Percentiles rank a stretch among this genome's conserved stretches.
Conservation (phyloP, 192 early-diverging fungal genomes). For the Mortierella alpina region DNA sequence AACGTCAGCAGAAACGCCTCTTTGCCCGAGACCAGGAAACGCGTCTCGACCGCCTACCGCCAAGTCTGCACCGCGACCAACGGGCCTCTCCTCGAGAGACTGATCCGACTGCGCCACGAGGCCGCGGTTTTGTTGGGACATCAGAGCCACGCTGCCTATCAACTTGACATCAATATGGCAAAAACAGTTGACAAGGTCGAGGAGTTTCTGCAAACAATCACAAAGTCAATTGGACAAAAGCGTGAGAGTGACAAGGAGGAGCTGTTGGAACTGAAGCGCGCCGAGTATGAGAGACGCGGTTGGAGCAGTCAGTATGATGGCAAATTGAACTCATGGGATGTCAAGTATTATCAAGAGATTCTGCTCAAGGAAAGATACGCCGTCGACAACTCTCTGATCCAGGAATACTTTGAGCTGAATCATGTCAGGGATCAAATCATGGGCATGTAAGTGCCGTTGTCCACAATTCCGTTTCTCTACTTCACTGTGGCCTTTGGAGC, state of each 20-base stretch:
- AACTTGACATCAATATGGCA: slow-evolving; percentile 87
- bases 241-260: slow-evolving; percentile 68
- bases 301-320: slow-evolving; percentile 68
- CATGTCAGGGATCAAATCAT: slow-evolving; percentile 66
- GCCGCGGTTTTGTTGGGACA: slow-evolving; percentile 75
- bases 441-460: slow-evolving; percentile 30
- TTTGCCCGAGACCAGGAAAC: slow-evolving; percentile 19
- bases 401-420: slow-evolving; percentile 76
- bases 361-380: slow-evolving; percentile 78
- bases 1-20: slow-evolving; percentile 30
- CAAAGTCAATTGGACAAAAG: slow-evolving; percentile 64
- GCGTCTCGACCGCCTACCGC: slow-evolving; percentile 38
- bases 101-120: slow-evolving; percentile 62
- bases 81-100: slow-evolving; percentile 40
- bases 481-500: slow-evolving; percentile 22
- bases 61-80: slow-evolving; percentile 51
- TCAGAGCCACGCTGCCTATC: slow-evolving; percentile 74
- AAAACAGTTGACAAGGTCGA: slow-evolving; percentile 72
- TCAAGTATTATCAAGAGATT: slow-evolving; percentile 77
- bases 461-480: no score
- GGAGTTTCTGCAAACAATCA: slow-evolving; percentile 75
- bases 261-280: slow-evolving; percentile 73
- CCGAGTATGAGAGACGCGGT: slow-evolving; percentile 53
- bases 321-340: slow-evolving; percentile 78
- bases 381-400: slow-evolving; percentile 83